Base-by-base conservation (phyloP, 108 stramenopile species). In the Fragilariopsis cylindrus region DNA sequence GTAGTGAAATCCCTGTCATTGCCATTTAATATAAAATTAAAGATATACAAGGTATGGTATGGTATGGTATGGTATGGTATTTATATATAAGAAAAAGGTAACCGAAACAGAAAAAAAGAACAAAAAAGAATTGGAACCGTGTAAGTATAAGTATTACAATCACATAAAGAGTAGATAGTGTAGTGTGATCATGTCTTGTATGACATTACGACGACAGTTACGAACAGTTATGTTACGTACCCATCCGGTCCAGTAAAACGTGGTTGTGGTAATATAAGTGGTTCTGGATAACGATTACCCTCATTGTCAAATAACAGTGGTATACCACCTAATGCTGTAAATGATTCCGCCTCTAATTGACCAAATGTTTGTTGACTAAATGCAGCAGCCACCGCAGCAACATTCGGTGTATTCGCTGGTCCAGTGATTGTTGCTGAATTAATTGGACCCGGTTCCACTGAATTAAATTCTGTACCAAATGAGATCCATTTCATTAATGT, bases 191-290 rank as follows among this genome's bases (percentile, higher is more conserved):
- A 30, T 30, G 30, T 30, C 30, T 30, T 30, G 30, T 30, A 30
- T 30, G 30, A 2, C 30, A 30, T 30, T 30, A 30, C 30, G 30
- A 30, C 30, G 30, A 30, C 30, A 30, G 30, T 30, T 30, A 30
- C 30, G 2, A 30, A 30, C 30, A 30, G 30, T 30, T 30, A 30
- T 73, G 41, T 42, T 13, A 13, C 68, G 19, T 39, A 66, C 58
- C 58, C 73, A 75, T 79, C 78, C 7, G 73, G n/a, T 4, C 48
- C 78, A 13, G 47, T 21, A 50, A 80, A 65, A n/a, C 74, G 68
- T 5, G 79, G 79, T 65, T 80, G 74, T 4, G 43, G n/a, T 13
- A 56, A 69, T 65, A 70, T 41, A 9, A 57, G 6, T 16, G 68
- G 55, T 43, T 62, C 30, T 21, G 46, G 45, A 40, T 71, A 53